Base-by-base conservation (phyloP, 768 basidiomycete genomes). In the Auriscalpium orientale region DNA sequence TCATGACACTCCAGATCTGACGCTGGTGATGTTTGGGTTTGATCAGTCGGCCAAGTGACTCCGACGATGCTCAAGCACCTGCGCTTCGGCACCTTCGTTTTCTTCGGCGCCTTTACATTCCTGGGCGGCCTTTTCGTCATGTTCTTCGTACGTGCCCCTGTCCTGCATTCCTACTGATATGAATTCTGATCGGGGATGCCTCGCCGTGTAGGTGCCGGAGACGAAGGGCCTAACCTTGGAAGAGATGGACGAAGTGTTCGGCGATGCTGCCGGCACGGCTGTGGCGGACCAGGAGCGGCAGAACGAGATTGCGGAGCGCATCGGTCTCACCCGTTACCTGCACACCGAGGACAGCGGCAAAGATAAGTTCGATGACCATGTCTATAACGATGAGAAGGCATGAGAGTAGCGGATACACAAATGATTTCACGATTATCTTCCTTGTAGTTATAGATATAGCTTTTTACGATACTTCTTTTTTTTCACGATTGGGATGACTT, bases 221-320 rank as follows among this genome's bases (percentile, higher is more conserved):
- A 87, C 84, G 15, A 87, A 87, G 70, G 83, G 81, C 35, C 74
- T 86, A 4, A 79, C 81, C 3, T 74, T 90, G 47, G 88, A 91
- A 65, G 86, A 91, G 68, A 87, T 90, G 81, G 89, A 91, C 68
- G 79, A 80, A 33, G 79, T 87, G 18, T 91, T 91, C 67, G 83
- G 84, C 35, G 80, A 79, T 52, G 72, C 70, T 9, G 68, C 66
- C 48, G 80, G 80, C 37, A 69, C 84, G 46, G 82, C 78, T 1
- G 72, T 72, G 11, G 79, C 80, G 16, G 89, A 91, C 66, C 72
- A 76, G 59, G 68, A 70, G 50, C 73, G 78, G 53, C 72, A 76
- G 54, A 67, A 66, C 33, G 71, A 69, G 16, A 87, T 89, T 57
- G 76, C 82, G 62, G 74, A 75, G 58, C 79, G 82, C 36, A 81